phyloP scores from a whole-genome alignment of 2,329 filamentous ascomycete species.

The Penicillium concentricum region DNA sequence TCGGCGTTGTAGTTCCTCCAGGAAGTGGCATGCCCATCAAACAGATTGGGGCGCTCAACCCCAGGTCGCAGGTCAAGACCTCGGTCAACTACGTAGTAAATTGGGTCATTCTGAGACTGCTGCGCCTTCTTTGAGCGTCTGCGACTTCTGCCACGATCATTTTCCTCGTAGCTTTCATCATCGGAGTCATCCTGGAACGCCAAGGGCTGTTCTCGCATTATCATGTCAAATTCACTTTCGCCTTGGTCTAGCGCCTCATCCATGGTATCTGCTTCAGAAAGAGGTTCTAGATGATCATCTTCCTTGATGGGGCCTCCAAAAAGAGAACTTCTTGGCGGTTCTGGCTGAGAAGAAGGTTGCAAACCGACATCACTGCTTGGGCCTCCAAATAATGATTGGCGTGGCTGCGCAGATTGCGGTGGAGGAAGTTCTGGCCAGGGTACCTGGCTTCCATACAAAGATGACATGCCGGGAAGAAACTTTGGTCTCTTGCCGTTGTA shows the following conservation, averaged over 20 bases:
- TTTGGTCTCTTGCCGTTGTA: neutral
- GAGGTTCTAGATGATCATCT: constrained; percentile 18
- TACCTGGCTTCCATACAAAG: constrained; percentile 19
- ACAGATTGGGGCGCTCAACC: constrained; percentile 57
- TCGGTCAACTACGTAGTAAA: constrained; percentile 19
- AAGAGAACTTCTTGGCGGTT: constrained; percentile 23
- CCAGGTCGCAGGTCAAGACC: constrained; percentile 21
- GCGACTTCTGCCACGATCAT: constrained; percentile 11
- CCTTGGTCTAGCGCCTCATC: constrained; percentile 1
- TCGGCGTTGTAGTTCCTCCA: constrained; percentile 89
- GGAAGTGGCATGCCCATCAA: constrained; percentile 58
- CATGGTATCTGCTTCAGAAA: constrained; percentile 9
- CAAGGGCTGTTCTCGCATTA: constrained; percentile 23
- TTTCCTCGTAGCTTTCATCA: constrained; percentile 25
- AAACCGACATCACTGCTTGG: constrained; percentile 25
- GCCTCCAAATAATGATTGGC: constrained; percentile 21
- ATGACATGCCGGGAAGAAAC: constrained; percentile 29
- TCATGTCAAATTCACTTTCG: constrained; percentile 21
- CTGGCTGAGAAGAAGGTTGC: constrained; percentile 32
- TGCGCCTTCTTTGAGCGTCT: neutral
- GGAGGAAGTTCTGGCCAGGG: constrained; percentile 21
- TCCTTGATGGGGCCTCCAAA: constrained; percentile 31
- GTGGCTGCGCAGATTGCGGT: constrained; percentile 21
- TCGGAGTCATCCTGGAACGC: constrained; percentile 23
- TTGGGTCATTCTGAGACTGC: neutral